Evolutionary conservation across 805 yeast species (phyloP), one percentile per base, ranked within the genome.

Genomic region (Hyphopichia homilentoma): DNA sequence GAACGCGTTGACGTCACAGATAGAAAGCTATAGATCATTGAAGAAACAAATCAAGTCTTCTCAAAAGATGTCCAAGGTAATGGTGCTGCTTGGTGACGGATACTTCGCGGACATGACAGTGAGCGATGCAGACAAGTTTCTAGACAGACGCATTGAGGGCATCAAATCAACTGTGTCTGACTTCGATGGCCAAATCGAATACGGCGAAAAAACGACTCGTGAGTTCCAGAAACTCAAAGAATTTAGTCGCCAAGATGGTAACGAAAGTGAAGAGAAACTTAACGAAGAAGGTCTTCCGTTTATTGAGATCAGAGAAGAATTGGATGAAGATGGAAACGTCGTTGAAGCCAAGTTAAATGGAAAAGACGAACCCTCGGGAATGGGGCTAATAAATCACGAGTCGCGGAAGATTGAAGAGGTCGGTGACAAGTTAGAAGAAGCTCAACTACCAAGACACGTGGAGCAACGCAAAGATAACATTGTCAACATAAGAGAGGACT

Each of bases 251-350:
- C 25, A 22, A 24, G 14, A 15, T 8, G 18, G 16, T 25, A 24
- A 38, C 17, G 37, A 37, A 15, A 30, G 37, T 2, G 35, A 34
- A 6, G 39, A 37, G 11, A 17, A 39, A 16, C 34, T 45, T 6
- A 60, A 61, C 15, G 75, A 63, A 3, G 79, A 73, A 11, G 77
- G 68, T 1, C 46, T 79, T 2, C 88, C 86, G 1, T 62, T 84
- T 16, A 77, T 87, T 78, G 96, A 88, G 36, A 89, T 89, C 15
- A 68, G 79, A 33, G 97, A 88, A 50, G 59, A 52, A 33, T 55
- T 89, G 23, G 96, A 88, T 54, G 96, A 85, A 1, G 79, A 84
- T n/a, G 96, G 79, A 0, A 77, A 84, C 38, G 69, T 88, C 1
- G 50, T 83, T 2, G 39, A 43, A 6, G 59, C 44, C 4, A 57